Evolutionary conservation across 116 monocot genomes (phyloP).

Genomic region (Posidonia oceanica): DNA sequence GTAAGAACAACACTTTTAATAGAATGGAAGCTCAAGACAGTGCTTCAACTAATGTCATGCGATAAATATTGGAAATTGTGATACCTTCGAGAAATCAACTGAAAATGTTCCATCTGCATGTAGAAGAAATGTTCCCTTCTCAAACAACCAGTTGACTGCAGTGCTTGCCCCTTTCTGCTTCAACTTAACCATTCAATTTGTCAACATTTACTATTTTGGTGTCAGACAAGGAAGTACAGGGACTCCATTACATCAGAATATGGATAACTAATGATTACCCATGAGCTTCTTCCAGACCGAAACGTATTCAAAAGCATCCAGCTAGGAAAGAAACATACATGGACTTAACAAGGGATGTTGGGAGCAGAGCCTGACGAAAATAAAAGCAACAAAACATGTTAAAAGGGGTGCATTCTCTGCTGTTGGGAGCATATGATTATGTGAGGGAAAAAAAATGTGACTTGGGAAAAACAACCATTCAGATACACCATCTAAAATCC

Average conservation of each 20-base stretch:
- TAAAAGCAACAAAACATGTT: not conserved
- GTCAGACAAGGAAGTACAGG: not conserved
- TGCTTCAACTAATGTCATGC: too few relatives aligned
- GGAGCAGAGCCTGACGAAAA: constrained; percentile 50
- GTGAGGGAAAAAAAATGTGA: too few relatives aligned
- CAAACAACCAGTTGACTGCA: constrained; percentile 91
- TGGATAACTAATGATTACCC: constrained; percentile 42
- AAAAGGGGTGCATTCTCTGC: not conserved
- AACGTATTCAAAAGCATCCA: constrained; percentile 88
- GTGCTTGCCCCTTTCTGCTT: constrained; percentile 85
- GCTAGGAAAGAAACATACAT: constrained; percentile 97
- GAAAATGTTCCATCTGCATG: constrained; percentile 68
- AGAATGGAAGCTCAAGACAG: too few relatives aligned
- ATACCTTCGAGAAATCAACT: constrained; percentile 81
- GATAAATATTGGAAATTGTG: not conserved
- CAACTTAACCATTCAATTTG: constrained; percentile 7
- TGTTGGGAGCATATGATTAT: too few relatives aligned
- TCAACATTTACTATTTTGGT: not conserved
- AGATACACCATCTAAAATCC: too few relatives aligned
- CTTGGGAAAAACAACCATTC: too few relatives aligned
- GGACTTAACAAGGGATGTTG: constrained; percentile 46
- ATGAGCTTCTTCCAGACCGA: constrained; percentile 92
- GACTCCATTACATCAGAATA: too few relatives aligned
- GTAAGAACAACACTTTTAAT: not conserved
- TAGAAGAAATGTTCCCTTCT: constrained; percentile 59